Base-by-base conservation (phyloP, 2,329 filamentous ascomycete species). In the Pyrenochaeta sp. region DNA sequence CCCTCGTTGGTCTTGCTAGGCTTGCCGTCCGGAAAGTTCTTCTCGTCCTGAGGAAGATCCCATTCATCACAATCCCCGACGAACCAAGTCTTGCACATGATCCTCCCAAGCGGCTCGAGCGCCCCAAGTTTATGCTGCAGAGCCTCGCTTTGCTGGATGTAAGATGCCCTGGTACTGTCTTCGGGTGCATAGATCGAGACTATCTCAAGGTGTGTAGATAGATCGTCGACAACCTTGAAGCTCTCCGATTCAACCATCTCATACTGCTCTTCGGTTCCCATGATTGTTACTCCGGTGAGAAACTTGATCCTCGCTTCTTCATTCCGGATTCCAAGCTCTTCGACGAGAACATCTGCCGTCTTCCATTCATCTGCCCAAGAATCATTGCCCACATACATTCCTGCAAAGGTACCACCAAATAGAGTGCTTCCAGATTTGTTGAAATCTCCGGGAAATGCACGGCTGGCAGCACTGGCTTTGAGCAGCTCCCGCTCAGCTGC, bases 361-460 rank as follows among this genome's bases (percentile, higher is more conserved):
- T 44, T 51, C n/a, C 51, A 31, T 10, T 61, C 44, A 3, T 69
- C 58, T 1, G 67, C 68, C 79, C 79, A 81, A 3, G 65, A 48
- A 21, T 71, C 54, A 29, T 73, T 62, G 14, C 71, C 74, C 8
- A 68, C 66, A 51, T 75, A 77, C 9, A 69, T 48, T 8, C 69
- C 72, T 20, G 72, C 72, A 37, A 77, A 77, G 21, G 72, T 68
- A 2, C 83, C 84, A 2, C 80, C 83, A 60, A 89, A 89, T 0
- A 95, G 74, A 7, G 80, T 81, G 2, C 84, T 84, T 35, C 87
- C 87, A 1, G 88, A 86, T n/a, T 79, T 76, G 68, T 95, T 95
- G 77, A 96, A 96, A 8, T 81, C 72, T 1, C 92, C 92, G 0
- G 92, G 91, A 5, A 95, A 75, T 2, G 69, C 67, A 1, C 64